Evolutionary conservation across 1,139 yeast genomes (phyloP), one percentile per base, ranked within the genome.

Genomic region (Saccharomycopsis phalli): DNA sequence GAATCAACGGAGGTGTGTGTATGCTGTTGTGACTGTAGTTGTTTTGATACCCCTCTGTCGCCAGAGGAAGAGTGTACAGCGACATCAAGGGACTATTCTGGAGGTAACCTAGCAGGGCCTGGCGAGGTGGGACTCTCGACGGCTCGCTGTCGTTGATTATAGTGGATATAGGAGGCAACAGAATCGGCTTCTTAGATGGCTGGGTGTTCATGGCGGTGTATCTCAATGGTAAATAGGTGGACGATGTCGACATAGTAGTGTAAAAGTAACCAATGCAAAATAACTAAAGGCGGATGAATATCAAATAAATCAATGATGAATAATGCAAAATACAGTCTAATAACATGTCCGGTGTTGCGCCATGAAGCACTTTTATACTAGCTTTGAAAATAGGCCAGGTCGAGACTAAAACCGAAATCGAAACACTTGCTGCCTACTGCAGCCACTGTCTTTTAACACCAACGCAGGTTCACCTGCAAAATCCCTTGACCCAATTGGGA

Each of bases 151-250:
- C 20, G 7, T 30, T 22, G 31, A 41, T 41, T 5, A 41, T 16
- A 11, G 41, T 22, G 18, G 45, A 41, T 13, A 41, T 41, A 7
- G 45, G 45, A n/a, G 45, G 45, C 28, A 41, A 38, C 8, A 41
- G 37, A 6, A 41, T 32, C 25, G n/a, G 40, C 25, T 14, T 32
- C 11, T 36, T 36, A 18, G 13, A 19, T 5, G 32, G 16, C 4
- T 36, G 16, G 21, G 27, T 29, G 38, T 17, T 22, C 28, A 14
- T 16, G 34, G 33, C 26, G 37, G 11, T 33, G 27, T 26, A 33
- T 10, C 17, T 8, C 14, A 8, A 13, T n/a, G 13, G 11, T 10
- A 10, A 22, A 10, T 22, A 31, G 22, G n/a, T 31, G 34, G 21
- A 33, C 18, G 17, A 33, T 7, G n/a, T 33, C 17, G 36, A 33